Base-by-base conservation (phyloP, 2,329 filamentous ascomycete species). In the Ceratocystis alfenasii region DNA sequence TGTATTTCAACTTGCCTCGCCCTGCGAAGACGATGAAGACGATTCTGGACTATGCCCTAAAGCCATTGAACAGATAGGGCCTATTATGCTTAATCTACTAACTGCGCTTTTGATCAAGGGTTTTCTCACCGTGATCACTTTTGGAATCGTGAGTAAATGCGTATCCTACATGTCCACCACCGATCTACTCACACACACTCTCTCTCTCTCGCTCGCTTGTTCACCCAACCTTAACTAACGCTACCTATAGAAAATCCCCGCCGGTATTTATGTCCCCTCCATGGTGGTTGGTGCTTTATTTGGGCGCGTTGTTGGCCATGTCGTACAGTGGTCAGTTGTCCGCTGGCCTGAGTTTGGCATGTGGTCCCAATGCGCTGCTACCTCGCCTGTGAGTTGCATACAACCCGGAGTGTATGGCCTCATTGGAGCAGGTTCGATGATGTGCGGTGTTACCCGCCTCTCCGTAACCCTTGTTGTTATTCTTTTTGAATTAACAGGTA, bases 221-320 rank as follows among this genome's bases (percentile, higher is more conserved):
- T 64, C 10, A 44, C 2, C 15, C 7, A 5, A 50, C 46, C 22
- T 55, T 6, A 67, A n/a, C 62, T 60, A 20, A 30, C 41, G 12
- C 25, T 4, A 1, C 0, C 12, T 6, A 62, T 73, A 84, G 80
- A 97, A 97, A 80, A 86, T 97, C 0, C 94, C 94, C 8, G 91
- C 93, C 0, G 94, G 94, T 69, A 96, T 99, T 70, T 99, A 99
- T 71, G 92, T 99, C 1, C 94, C 94, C 2, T 96, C 93, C 71
- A 99, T 99, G 94, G 94, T 97, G 33, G 90, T 97, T 20, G 94
- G 94, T 69, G 94, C 94, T 72, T 78, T 99, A 20, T 87, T 96
- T 78, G 93, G 93, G 36, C 86, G 93, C 6, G 86, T 94, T 57
- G 83, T 96, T 12, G 94, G 94, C 1, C 94, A 97, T 74, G 75